Conservation (phyloP, 192 early-diverging fungal genomes). For the Dissophora ornata region DNA sequence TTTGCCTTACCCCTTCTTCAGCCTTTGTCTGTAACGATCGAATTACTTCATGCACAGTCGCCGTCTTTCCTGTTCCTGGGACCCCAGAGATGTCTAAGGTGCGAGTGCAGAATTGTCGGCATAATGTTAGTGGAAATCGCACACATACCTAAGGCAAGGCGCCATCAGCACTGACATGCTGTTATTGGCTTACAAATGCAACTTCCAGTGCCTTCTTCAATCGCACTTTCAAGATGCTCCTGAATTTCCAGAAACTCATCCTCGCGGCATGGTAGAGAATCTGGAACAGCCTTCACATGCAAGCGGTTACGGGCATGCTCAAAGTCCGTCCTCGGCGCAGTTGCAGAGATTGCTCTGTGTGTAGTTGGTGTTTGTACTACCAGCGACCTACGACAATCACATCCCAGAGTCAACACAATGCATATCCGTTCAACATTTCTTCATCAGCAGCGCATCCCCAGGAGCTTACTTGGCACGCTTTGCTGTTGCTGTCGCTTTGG, state of each 20-base stretch:
- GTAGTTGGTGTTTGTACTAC: conserved; percentile 39
- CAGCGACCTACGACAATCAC: conserved; percentile 3
- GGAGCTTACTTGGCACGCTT: conserved; percentile 17
- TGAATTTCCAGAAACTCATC: conserved; percentile 89
- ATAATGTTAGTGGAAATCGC: too few relatives aligned
- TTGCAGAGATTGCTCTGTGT: conserved; percentile 31
- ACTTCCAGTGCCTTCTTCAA: conserved; percentile 85
- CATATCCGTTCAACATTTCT: too few relatives aligned
- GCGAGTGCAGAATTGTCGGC: too few relatives aligned
- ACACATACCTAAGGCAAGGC: too few relatives aligned
- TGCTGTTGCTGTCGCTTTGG: neutral
- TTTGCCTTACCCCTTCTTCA: conserved; percentile 62
- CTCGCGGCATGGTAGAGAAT: conserved; percentile 93
- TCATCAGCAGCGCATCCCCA: too few relatives aligned
- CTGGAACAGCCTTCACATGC: conserved; percentile 91
- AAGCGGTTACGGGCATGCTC: conserved; percentile 79
- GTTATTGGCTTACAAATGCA: conserved; percentile 79
- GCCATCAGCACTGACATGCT: too few relatives aligned
- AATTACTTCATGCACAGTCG: conserved; percentile 89
- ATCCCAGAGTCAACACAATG: neutral
- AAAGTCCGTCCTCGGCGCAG: conserved; percentile 59
- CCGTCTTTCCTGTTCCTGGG: conserved; percentile 98
- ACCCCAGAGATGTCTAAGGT: conserved; percentile 91
- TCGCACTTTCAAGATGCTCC: conserved; percentile 75
- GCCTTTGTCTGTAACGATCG: conserved; percentile 71